These are phyloP conservation scores for Ichthyophthirius multifiliis DNA, from an alignment of 169 alveolate genomes.

Conservation along the genomic window DNA sequence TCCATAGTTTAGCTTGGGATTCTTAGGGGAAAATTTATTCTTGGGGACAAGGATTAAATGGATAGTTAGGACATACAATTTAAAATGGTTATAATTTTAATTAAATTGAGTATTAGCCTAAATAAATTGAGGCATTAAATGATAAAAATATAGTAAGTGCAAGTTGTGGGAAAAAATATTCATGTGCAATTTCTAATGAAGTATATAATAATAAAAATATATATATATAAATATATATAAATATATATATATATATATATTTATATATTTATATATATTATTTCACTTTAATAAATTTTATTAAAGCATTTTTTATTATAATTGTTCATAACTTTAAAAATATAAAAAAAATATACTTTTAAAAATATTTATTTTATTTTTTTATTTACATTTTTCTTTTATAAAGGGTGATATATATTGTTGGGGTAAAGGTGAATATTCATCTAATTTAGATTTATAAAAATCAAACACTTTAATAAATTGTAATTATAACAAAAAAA, in stretches of 20 bases:
- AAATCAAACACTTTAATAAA: neutral
- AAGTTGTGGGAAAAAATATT: conserved; percentile 27
- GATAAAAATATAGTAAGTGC: conserved; percentile 5
- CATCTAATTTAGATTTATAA: no score
- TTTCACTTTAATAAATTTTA: neutral
- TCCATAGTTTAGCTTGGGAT: conserved; percentile 35
- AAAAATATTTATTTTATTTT: no score
- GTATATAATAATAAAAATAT: no score
- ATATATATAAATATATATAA: no score
- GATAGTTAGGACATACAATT: conserved; percentile 32
- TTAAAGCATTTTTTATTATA: no score
- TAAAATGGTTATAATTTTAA: conserved; percentile 14
- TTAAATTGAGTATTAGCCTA: conserved; percentile 8
- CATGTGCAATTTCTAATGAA: neutral
- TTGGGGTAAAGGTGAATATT: conserved; percentile 53
- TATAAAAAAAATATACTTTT: no score
- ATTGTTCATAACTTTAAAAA: no score
- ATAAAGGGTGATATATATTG: conserved; percentile 27
- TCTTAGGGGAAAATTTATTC: conserved; percentile 39
- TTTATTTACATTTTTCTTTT: neutral
- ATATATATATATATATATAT: neutral
- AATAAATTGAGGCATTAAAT: neutral
- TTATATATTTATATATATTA: neutral
- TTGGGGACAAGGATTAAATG: conserved; percentile 45
- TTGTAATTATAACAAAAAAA: neutral